Evolutionary conservation across 495 filamentous ascomycete genomes (phyloP).

Genomic region (Talaromyces liani): DNA sequence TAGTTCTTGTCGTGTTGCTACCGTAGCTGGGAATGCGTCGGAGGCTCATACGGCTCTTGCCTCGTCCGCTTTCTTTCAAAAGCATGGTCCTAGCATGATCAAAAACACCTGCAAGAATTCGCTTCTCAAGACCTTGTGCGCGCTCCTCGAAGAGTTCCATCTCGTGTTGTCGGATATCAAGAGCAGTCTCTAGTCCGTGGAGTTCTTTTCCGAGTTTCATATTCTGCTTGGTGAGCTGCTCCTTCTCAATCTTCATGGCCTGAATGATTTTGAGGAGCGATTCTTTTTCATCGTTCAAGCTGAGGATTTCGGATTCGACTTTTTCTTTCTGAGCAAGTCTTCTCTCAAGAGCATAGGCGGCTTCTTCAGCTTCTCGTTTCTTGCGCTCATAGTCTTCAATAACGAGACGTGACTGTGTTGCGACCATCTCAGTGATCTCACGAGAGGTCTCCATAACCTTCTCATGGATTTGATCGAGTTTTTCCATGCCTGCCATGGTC

Average conservation of each 20-base stretch:
- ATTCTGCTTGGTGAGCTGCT: constrained; percentile 66
- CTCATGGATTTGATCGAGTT: constrained; percentile 81
- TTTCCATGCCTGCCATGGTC: constrained; percentile 50
- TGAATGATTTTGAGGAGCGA: constrained; percentile 50
- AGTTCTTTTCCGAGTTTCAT: constrained; percentile 72
- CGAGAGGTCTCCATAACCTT: constrained; percentile 82
- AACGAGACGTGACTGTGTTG: constrained; percentile 68
- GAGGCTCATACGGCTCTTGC: constrained; percentile 52
- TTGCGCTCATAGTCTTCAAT: constrained; percentile 72
- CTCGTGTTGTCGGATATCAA: constrained; percentile 83
- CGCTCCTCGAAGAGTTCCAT: constrained; percentile 80
- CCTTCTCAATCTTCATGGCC: constrained; percentile 57
- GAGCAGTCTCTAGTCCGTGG: constrained; percentile 78
- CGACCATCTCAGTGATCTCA: constrained; percentile 80
- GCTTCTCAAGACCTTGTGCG: constrained; percentile 78
- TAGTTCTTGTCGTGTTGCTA: constrained; percentile 35
- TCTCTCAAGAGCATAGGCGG: constrained; percentile 71
- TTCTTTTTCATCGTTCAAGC: constrained; percentile 58
- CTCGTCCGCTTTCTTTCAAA: constrained; percentile 45
- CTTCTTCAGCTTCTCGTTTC: constrained; percentile 75
- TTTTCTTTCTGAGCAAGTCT: constrained; percentile 69
- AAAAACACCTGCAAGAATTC: constrained; percentile 90
- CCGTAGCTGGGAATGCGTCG: constrained; percentile 59
- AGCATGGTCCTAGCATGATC: constrained; percentile 86
- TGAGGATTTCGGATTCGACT: constrained; percentile 63